Evolutionary conservation across 108 stramenopile species (phyloP).

Genomic region (Mediolabrus comicus): DNA sequence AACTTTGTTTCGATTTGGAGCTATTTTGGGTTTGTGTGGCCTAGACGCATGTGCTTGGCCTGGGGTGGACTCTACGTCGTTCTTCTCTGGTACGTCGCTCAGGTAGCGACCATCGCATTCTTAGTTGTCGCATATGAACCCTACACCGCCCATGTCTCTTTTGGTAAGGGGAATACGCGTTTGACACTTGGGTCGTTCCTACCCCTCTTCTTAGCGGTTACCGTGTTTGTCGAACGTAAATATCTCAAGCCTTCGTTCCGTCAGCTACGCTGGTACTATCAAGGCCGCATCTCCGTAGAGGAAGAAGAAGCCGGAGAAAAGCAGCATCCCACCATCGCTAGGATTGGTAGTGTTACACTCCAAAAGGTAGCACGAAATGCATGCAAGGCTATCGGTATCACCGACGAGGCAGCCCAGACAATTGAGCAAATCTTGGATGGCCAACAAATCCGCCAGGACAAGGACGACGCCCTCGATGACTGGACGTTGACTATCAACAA

Average conservation of each 20-base stretch:
- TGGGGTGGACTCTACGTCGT: not conserved
- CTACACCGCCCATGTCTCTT: not conserved
- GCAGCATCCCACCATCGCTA: not conserved
- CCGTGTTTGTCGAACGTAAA: not conserved
- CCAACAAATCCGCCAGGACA: not conserved
- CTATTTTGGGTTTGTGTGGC: not conserved
- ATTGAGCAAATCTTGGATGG: not conserved
- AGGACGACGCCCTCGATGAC: not conserved
- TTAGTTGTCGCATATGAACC: too few species aligned
- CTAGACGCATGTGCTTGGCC: not conserved
- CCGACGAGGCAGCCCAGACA: not conserved
- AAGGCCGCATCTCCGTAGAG: not conserved
- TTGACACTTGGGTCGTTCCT: not conserved
- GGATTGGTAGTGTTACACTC: not conserved
- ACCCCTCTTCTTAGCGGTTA: not conserved
- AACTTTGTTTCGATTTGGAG: too few species aligned
- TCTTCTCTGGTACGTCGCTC: not conserved
- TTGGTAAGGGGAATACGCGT: not conserved
- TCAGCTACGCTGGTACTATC: not conserved
- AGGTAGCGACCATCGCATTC: not conserved
- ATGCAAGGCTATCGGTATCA: not conserved
- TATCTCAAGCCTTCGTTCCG: not conserved
- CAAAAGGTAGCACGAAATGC: not conserved
- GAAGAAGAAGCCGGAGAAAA: not conserved
- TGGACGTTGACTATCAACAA: not conserved